Conservation (phyloP, 805 yeast genomes). For the Vanderwaltozyma yarrowii region DNA sequence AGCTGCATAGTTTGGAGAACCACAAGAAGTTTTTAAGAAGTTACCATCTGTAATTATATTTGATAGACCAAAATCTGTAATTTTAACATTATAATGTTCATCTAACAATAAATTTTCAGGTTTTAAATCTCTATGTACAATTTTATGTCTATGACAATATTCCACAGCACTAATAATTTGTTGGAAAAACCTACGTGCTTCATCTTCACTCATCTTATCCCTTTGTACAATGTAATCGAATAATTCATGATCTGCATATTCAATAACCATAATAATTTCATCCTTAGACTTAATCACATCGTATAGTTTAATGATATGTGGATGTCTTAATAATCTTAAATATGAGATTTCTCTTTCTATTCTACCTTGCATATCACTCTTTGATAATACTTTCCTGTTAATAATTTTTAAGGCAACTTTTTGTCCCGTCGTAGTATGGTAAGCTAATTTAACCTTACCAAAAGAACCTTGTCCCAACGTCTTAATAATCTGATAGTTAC, state of each 20-base stretch:
- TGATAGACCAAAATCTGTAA: conserved; percentile 92
- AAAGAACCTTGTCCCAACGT: conserved; percentile 95
- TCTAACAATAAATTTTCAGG: conserved; percentile 90
- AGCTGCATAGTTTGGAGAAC: conserved; percentile 95
- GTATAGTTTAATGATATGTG: conserved; percentile 89
- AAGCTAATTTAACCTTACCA: conserved; percentile 90
- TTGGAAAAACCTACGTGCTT: conserved; percentile 88
- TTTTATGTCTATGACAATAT: conserved; percentile 92
- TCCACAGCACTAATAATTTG: conserved; percentile 95
- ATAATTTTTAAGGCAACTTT: conserved; percentile 90
- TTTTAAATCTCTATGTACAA: conserved; percentile 93
- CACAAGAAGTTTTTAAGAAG: conserved; percentile 89
- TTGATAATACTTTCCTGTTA: conserved; percentile 83
- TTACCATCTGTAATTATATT: conserved; percentile 98
- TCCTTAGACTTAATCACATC: conserved; percentile 93
- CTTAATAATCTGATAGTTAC: conserved; percentile 87
- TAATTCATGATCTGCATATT: conserved; percentile 91
- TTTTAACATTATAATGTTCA: conserved; percentile 84
- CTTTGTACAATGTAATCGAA: conserved; percentile 95
- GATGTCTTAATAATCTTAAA: conserved; percentile 79
- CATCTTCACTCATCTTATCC: conserved; percentile 86
- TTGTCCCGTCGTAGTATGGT: conserved; percentile 84
- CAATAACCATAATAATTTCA: conserved; percentile 95
- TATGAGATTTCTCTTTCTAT: conserved; percentile 91
- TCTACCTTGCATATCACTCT: conserved; percentile 94